Evolutionary conservation across 129 eudicot species (phyloP).

Genomic region (Oenanthe sinensis): DNA sequence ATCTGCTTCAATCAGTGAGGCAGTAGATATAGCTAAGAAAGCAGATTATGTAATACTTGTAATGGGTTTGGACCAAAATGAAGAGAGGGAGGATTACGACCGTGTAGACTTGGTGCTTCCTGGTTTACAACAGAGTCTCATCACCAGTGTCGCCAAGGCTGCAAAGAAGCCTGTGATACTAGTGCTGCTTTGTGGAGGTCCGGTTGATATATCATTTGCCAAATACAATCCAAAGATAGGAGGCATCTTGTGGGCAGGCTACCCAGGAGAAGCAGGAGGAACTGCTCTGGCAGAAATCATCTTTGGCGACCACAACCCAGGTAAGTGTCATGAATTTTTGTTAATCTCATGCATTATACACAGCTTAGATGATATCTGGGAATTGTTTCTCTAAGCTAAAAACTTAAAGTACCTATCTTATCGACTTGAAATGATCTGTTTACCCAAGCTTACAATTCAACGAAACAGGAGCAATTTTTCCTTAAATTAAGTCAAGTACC

Average conservation of each 20-base stretch:
- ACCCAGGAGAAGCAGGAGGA: constrained; percentile 96
- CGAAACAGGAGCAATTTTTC: too few species aligned
- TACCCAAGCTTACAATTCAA: not conserved
- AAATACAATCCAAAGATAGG: constrained; percentile 73
- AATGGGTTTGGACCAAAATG: constrained; percentile 88
- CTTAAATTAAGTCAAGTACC: not conserved
- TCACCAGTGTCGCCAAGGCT: constrained; percentile 54
- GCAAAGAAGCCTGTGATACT: constrained; percentile 65
- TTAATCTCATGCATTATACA: not conserved
- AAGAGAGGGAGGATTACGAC: constrained; percentile 72
- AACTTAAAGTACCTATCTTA: not conserved
- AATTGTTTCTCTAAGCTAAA: not conserved
- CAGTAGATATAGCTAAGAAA: constrained; percentile 39
- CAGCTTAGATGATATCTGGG: not conserved
- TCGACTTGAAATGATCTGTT: not conserved
- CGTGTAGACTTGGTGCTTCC: constrained; percentile 66
- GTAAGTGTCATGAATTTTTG: constrained; percentile 16
- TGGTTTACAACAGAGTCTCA: constrained; percentile 57
- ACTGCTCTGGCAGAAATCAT: constrained; percentile 68
- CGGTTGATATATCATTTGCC: constrained; percentile 78
- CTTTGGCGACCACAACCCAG: constrained; percentile 97
- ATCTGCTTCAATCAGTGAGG: constrained; percentile 30
- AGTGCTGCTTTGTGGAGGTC: constrained; percentile 89
- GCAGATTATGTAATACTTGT: constrained; percentile 75
- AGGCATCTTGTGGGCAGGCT: constrained; percentile 90